Evolutionary conservation across 495 filamentous ascomycete species (phyloP), one percentile per base, ranked within the genome.

Genomic region (Lichenothelia convexa): DNA sequence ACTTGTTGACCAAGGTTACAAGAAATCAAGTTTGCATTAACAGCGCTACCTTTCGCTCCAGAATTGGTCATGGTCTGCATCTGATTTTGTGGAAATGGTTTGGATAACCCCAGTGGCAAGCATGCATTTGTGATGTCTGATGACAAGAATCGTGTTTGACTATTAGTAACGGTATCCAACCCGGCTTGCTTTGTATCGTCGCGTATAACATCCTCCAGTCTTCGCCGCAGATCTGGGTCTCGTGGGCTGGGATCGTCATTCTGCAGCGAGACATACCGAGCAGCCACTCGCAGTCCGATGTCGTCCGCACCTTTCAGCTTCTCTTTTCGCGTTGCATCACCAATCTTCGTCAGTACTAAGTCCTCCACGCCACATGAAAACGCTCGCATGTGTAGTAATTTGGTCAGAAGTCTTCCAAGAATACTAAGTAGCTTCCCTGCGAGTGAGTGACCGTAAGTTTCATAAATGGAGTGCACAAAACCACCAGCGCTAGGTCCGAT

Each of bases 61-160:
- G 91, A 92, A 2, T 76, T 75, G 7, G 91, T 99, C 91, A 99
- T 99, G 41, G 77, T 71, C 64, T 95, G 91, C 84, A 99, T 95
- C 54, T 95, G 91, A 45, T 99, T 99, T 50, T 75, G 78, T 0
- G 91, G 91, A 59, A 95, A 95, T 16, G 73, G 72, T 57, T 99
- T 99, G 39, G 74, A 72, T 23, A 99, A 70, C 22, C 83, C 85
- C 6, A 49, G 48, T 1, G 89, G 91, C 27, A 95, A 65, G 59
- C 84, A 93, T 9, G 65, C 63, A 20, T 59, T 62, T 4, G 83
- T 93, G 34, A 95, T 72, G 2, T 73, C 71, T 0, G 78, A 77
- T 3, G 89, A 93, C 5, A 97, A 65, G 15, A 67, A 57, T 7
- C 65, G 61, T 33, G 74, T 78, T 35, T 64, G 60, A n/a, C 67